These are phyloP conservation scores for Arabis hirsuta DNA, from an alignment of 345 rosid species.

Conservation along the genomic window DNA sequence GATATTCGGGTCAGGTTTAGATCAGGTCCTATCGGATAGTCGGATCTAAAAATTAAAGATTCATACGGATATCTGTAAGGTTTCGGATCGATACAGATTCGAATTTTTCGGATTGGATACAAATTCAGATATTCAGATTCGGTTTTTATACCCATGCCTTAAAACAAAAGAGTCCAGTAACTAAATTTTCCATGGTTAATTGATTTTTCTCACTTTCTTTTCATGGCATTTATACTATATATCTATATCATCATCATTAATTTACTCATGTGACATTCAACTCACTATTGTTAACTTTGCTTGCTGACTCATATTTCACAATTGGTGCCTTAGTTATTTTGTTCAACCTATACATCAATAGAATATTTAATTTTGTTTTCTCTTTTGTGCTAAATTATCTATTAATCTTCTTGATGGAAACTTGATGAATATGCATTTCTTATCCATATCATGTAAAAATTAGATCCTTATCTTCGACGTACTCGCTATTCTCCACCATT, in stretches of 20 bases:
- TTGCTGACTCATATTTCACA: conserved; percentile 47
- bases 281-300: conserved; percentile 28
- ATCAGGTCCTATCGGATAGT: too few relatives aligned
- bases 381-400: conserved; percentile 2
- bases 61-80: too few relatives aligned
- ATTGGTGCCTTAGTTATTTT: conserved; percentile 28
- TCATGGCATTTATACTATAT: conserved; percentile 30
- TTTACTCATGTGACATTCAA: conserved; percentile 35
- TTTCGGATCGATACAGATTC: too few relatives aligned
- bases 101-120: too few relatives aligned
- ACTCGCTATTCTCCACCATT: conserved; percentile 41
- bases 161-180: background rate
- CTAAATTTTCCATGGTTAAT: conserved; percentile 15
- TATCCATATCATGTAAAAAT: conserved; percentile 9
- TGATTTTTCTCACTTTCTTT: conserved; percentile 15
- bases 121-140: too few relatives aligned
- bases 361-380: background rate
- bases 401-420: conserved; percentile 19
- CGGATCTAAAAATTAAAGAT: too few relatives aligned
- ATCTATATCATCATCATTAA: conserved; percentile 24
- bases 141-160: too few relatives aligned
- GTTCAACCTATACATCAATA: conserved; percentile 34
- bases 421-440: conserved; percentile 19
- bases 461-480: conserved; percentile 34
- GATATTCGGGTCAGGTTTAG: too few relatives aligned